Base-by-base conservation (phyloP, 2,329 filamentous ascomycete genomes). In the Cladosporium velox region DNA sequence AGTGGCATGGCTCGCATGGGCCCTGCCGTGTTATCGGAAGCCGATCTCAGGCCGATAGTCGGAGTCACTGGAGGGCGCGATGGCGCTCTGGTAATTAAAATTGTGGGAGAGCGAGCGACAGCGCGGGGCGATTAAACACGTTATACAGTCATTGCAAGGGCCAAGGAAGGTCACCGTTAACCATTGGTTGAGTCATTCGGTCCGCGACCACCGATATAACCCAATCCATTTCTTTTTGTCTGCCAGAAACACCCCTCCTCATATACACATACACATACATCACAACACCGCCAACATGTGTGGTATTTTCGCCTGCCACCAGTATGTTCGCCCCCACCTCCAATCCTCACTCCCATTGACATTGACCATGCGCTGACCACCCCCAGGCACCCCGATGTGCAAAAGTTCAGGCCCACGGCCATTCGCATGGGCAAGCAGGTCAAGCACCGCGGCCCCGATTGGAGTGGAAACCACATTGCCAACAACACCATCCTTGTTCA, bases 401-500 rank as follows among this genome's bases (percentile, higher is more conserved):
- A 91, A 77, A 93, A 93, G 77, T 98, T 98, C 86, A 97, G 97
- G 88, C 91, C 94, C 61, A 94, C 91, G 69, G 94, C 94, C 77
- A 86, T 98, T 81, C 90, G 90, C 82, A 91, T 98, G 83, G 89
- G 93, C 72, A 97, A 97, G 86, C 90, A 92, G 92, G 87, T 97
- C 77, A 93, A 96, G 75, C 95, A 99, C 82, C 90, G 95, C 81
- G 95, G 95, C 74, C 95, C 95, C 76, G 95, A 99, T 85, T 99
- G 95, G 95, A 73, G 93, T 78, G 95, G 95, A 80, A 98, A 90
- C 84, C 87, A 93, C 77, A 90, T 91, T 75, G 89, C 87, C 76
- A 94, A 97, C 84, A 90, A 92, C 81, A 99, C 95, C 73, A 97
- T 99, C 79, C 88, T 99, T 73, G 95, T 93, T 77, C 95, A 99